These are phyloP conservation scores for Candida sp. DNA, from an alignment of 1,139 yeast species.

Conservation along the genomic window DNA sequence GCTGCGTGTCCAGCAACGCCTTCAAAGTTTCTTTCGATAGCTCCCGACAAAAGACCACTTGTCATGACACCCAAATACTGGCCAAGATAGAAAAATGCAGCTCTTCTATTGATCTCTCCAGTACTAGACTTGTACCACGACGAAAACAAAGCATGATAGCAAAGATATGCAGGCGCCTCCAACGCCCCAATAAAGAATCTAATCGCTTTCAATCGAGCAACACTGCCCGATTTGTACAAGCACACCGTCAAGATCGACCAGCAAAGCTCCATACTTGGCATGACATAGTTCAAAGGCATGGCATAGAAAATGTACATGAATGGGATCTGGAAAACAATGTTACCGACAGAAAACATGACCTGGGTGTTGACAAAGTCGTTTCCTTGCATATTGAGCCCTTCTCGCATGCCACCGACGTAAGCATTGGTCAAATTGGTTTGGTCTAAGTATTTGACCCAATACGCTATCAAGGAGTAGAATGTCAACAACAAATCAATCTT, in stretches of 20 bases:
- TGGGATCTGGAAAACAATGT: conserved; percentile 59
- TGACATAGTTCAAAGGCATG: conserved; percentile 56
- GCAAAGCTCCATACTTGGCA: conserved; percentile 61
- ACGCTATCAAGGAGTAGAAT: conserved; percentile 62
- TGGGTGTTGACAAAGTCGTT: conserved; percentile 68
- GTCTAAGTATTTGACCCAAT: conserved; percentile 76
- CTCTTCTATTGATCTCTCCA: conserved; percentile 62
- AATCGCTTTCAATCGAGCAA: conserved; percentile 55
- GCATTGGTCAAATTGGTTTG: conserved; percentile 65
- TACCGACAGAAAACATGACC: conserved; percentile 61
- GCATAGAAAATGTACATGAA: conserved; percentile 48
- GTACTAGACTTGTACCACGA: conserved; percentile 56
- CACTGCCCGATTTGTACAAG: conserved; percentile 48
- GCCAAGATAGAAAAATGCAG: conserved; percentile 64
- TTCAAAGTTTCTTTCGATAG: conserved; percentile 51
- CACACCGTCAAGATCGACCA: conserved; percentile 73
- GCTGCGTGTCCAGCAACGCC: conserved; percentile 56
- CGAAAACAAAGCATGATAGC: conserved; percentile 65
- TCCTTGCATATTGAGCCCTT: conserved; percentile 63
- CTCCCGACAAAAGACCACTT: conserved; percentile 68
- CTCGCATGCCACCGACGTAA: conserved; percentile 67
- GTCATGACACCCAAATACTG: conserved; percentile 65
- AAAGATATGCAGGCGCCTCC: conserved; percentile 65
- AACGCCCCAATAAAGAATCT: conserved; percentile 66
- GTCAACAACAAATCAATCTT: conserved; percentile 68